Evolutionary conservation across 164 flowering plant genomes (phyloP), one percentile per base, ranked within the genome.

Genomic region (Magnolia changhungtana): DNA sequence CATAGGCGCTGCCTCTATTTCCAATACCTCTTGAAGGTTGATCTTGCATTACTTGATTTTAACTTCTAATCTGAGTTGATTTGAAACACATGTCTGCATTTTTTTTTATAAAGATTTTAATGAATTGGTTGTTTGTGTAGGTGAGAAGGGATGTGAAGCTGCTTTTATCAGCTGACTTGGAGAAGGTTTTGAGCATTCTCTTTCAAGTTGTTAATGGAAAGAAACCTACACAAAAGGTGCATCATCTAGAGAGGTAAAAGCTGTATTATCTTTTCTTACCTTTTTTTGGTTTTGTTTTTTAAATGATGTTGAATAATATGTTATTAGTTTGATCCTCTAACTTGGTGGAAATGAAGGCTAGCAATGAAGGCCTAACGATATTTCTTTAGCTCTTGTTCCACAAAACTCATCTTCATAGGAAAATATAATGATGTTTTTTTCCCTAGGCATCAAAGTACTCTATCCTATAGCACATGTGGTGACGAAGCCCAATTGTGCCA

Each of bases 141-240:
- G 94, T 94, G 63, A 90, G 97, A 77, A 90, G 98, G 79, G 93
- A 92, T 85, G 80, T 89, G 81, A 90, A 83, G 73, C 90, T 94
- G 70, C 73, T 94, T 69, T 85, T 83, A 67, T 91, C 91, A 63
- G 81, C 84, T 70, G 85, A 83, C 50, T 79, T 92, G 84, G 90
- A 84, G 77, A 92, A 90, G 76, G 72, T 86, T 64, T 69, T 92
- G 75, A 61, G 74, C 24, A 84, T 83, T 50, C 85, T 87, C 73
- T 91, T 91, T 81, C 80, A 79, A 20, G 89, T 88, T 37, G 83
- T 91, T 69, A 82, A 74, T 73, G 96, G 88, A 72, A 87, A 82
- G 65, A 87, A 80, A 75, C 90, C 94, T 63, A 82, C 77, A 75
- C 89, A 86, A 71, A 90, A 84, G 77, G 78, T 87, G 64, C 82